Evolutionary conservation across 2,329 filamentous ascomycete species (phyloP).

Genomic region (Apiospora hydei): DNA sequence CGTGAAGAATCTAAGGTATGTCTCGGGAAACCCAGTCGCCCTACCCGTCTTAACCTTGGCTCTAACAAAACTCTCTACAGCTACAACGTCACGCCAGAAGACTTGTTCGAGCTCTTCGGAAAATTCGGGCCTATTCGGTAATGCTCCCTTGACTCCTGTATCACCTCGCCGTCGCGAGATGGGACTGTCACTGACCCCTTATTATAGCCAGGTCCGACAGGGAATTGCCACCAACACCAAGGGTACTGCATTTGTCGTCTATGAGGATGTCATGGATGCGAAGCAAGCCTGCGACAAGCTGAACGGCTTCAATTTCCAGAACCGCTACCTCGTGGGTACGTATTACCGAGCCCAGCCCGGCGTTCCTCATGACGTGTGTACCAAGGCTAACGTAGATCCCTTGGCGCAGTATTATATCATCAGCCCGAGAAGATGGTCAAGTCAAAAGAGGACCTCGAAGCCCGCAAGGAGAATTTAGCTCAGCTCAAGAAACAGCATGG

Average conservation of each 20-base stretch:
- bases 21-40: not conserved
- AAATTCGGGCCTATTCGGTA: constrained; percentile 97
- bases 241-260: constrained; percentile 98
- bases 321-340: constrained; percentile 96
- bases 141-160: constrained; percentile 49
- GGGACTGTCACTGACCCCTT: constrained; percentile 33
- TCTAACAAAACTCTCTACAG: constrained; percentile 53
- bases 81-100: constrained; percentile 98
- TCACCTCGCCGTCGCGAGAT: not conserved
- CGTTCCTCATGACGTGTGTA: not conserved
- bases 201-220: constrained; percentile 90
- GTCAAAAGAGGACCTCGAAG: constrained; percentile 92
- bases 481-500: constrained; percentile 97
- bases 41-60: constrained; percentile 33
- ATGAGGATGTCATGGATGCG: constrained; percentile 98
- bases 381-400: constrained; percentile 26
- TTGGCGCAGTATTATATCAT: constrained; percentile 63
- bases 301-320: constrained; percentile 99
- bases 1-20: constrained; percentile 98
- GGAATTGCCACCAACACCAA: constrained; percentile 97
- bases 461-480: constrained; percentile 96
- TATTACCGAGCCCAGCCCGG: constrained; percentile 18
- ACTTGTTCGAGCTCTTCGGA: constrained; percentile 96
- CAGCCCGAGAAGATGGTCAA: constrained; percentile 74
- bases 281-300: constrained; percentile 99